Evolutionary conservation across 495 filamentous ascomycete genomes (phyloP).

Genomic region (Cladorrhinum samala): DNA sequence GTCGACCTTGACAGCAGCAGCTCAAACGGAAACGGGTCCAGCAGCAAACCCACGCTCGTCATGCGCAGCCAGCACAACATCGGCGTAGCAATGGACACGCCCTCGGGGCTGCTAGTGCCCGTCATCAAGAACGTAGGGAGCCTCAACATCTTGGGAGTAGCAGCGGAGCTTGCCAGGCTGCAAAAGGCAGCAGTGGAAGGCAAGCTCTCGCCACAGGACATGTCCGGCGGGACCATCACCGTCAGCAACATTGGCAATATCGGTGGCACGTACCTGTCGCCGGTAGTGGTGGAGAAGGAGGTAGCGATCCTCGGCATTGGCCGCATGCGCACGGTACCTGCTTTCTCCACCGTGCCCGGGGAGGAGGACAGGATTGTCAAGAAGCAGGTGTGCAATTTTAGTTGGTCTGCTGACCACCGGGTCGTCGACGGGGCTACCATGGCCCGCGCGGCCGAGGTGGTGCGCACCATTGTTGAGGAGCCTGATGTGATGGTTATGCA

Average conservation of each 20-base stretch:
- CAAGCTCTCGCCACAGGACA: slow-evolving; percentile 68
- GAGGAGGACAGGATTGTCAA: slow-evolving; percentile 50
- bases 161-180: slow-evolving; percentile 67
- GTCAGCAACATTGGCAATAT: slow-evolving; percentile 97
- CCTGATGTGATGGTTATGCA: slow-evolving; percentile 76
- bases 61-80: slow-evolving; percentile 86
- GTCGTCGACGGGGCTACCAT: slow-evolving; percentile 92
- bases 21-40: slow-evolving; percentile 42
- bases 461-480: slow-evolving; percentile 71
- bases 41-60: slow-evolving; percentile 61
- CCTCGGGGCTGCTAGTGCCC: slow-evolving; percentile 84
- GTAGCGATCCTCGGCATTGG: slow-evolving; percentile 91
- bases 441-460: slow-evolving; percentile 78
- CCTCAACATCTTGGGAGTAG: slow-evolving; percentile 68
- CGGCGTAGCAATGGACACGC: slow-evolving; percentile 93
- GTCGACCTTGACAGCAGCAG: slow-evolving; percentile 52
- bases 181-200: slow-evolving; percentile 63
- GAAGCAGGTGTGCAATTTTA: slow-evolving; percentile 73
- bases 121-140: slow-evolving; percentile 79
- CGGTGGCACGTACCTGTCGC: slow-evolving; percentile 84
- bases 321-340: slow-evolving; percentile 63
- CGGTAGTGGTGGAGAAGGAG: slow-evolving; percentile 83
- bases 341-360: slow-evolving; percentile 49
- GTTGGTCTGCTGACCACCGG: slow-evolving; percentile 95
- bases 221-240: slow-evolving; percentile 86